Conservation (phyloP, 2,329 filamentous ascomycete genomes). For the Keithomyces neogunnii region DNA sequence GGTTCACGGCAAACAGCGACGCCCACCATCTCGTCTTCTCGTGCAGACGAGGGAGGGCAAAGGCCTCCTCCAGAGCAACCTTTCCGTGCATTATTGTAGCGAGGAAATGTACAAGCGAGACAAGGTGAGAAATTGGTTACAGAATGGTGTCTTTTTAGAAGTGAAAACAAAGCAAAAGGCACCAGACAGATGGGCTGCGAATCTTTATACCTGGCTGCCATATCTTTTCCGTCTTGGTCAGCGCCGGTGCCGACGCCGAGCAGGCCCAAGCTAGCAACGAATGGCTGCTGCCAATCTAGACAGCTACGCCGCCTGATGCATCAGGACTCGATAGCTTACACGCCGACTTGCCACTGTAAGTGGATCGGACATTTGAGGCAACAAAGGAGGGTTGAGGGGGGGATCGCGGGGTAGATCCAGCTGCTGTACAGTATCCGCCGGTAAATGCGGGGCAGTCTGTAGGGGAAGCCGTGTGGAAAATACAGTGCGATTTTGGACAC, state of each 20-base stretch:
- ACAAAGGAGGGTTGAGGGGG: background rate
- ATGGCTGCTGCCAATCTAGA: too few species aligned
- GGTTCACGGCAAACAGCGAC: conserved; percentile 47
- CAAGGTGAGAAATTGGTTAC: background rate
- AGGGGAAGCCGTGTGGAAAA: conserved; percentile 1
- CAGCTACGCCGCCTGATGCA: too few species aligned
- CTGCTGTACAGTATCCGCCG: conserved; percentile 6
- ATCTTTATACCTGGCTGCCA: background rate
- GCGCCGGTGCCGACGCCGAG: background rate
- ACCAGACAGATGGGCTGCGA: background rate
- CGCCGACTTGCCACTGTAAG: background rate
- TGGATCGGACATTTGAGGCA: background rate
- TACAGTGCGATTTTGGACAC: conserved; percentile 1
- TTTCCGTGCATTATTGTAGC: conserved; percentile 46
- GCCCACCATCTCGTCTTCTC: conserved; percentile 56
- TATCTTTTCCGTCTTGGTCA: background rate
- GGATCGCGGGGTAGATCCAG: background rate
- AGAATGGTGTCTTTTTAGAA: too few species aligned
- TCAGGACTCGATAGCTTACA: background rate
- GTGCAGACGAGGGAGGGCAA: conserved; percentile 48
- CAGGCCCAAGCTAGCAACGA: background rate
- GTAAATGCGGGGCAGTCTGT: background rate
- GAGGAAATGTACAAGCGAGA: background rate
- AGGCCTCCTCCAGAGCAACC: conserved; percentile 54
- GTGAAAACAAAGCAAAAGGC: too few species aligned